Percentiles rank a stretch among this genome's conserved stretches.
Evolutionary conservation across 176 grass and related monocot genomes (phyloP).

Genomic region (Chrysopogon serrulatus): DNA sequence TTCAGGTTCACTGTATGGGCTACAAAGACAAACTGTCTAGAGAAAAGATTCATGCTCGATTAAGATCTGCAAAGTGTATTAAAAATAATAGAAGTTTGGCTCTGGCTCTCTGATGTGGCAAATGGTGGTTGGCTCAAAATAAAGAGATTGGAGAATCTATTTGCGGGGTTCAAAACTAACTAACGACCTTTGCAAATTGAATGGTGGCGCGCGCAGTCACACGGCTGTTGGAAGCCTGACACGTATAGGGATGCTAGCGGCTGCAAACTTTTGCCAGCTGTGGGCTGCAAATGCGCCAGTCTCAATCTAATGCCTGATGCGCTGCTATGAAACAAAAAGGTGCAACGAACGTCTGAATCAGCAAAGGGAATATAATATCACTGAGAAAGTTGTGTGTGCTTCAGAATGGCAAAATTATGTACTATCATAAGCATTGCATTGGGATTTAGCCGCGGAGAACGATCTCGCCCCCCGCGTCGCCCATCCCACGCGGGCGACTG

Average conservation of each 20-base stretch:
- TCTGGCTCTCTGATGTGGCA: background rate
- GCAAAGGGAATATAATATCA: conserved; percentile 12
- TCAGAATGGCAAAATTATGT: background rate
- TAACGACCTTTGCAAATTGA: conserved; percentile 9
- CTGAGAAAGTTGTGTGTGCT: background rate
- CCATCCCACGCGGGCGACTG: too few species aligned
- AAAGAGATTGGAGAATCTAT: background rate
- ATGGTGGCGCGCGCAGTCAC: background rate
- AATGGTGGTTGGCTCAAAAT: background rate
- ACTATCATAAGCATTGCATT: background rate
- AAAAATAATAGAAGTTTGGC: background rate
- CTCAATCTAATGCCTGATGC: conserved; percentile 1
- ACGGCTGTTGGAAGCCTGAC: background rate
- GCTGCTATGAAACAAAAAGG: conserved; percentile 17
- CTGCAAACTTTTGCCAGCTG: conserved; percentile 7
- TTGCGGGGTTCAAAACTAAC: conserved; percentile 14
- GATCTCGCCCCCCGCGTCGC: too few species aligned
- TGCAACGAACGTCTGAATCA: conserved; percentile 32
- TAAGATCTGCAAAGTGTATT: background rate
- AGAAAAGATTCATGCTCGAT: background rate
- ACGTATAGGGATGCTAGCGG: conserved; percentile 23
- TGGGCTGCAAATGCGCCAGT: background rate
- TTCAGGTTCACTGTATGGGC: background rate
- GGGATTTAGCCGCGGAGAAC: too few species aligned
- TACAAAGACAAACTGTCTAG: background rate